A percentile compares a stretch with the other conserved stretches of the same genome.
These are phyloP conservation scores for Tanacetum coccineum DNA, from an alignment of 129 eudicot species.

Conservation along the genomic window DNA sequence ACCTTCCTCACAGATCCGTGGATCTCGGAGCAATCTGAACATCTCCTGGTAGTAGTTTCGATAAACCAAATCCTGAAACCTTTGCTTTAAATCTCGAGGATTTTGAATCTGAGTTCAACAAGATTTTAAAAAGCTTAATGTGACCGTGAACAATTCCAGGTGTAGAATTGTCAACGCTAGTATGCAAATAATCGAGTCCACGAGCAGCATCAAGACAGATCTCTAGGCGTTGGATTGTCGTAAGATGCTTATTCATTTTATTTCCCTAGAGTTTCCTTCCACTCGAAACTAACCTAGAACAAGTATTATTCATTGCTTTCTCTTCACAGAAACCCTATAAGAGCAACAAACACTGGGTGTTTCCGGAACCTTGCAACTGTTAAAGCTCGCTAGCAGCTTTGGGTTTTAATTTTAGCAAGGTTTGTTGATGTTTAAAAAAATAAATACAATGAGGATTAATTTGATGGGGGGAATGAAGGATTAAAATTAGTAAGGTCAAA, in stretches of 20 bases:
- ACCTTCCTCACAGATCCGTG: slow-evolving; percentile 11
- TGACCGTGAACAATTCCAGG: slow-evolving; percentile 29
- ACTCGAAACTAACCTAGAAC: slow-evolving; percentile 23
- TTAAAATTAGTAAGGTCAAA: too few relatives aligned
- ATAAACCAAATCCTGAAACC: slow-evolving; percentile 33
- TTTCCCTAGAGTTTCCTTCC: slow-evolving; percentile 32
- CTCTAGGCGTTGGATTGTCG: slow-evolving; percentile 30
- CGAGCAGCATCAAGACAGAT: slow-evolving; percentile 38
- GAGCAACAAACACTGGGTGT: slow-evolving; percentile 36
- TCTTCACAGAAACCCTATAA: slow-evolving; percentile 32
- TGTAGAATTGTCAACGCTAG: slow-evolving; percentile 15
- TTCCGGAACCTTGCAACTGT: slow-evolving; percentile 25
- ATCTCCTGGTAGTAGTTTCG: slow-evolving; percentile 30
- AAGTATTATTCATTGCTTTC: slow-evolving; percentile 29
- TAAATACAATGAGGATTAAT: too few relatives aligned
- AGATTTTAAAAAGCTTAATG: slow-evolving; percentile 21
- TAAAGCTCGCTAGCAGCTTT: slow-evolving; percentile 24
- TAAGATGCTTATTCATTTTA: slow-evolving; percentile 30
- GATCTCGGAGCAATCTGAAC: slow-evolving; percentile 16
- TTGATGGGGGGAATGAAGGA: too few relatives aligned
- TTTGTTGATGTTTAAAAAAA: slow-evolving; percentile 38
- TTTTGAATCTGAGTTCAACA: slow-evolving; percentile 26
- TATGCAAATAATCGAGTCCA: slow-evolving; percentile 30
- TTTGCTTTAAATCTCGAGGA: slow-evolving; percentile 23
- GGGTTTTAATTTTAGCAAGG: slow-evolving; percentile 26